Evolutionary conservation across 768 basidiomycete species (phyloP).

Genomic region (Boletales sp.): DNA sequence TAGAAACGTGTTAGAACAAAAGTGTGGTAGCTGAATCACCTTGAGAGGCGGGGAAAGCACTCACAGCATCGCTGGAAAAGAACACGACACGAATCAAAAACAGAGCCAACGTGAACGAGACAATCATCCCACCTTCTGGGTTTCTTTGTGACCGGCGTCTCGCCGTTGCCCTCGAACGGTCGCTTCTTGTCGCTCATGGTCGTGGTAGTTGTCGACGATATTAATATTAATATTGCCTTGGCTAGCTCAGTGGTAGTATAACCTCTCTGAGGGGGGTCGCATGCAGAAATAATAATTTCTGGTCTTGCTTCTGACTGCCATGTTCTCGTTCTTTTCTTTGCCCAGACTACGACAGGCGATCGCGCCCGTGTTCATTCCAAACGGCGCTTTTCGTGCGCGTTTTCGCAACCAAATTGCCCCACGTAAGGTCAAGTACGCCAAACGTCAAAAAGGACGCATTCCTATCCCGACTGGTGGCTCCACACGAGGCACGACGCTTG

Average conservation of each 20-base stretch:
- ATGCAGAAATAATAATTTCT: too few species aligned
- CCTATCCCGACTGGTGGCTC: slow-evolving; percentile 88
- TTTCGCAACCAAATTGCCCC: slow-evolving; percentile 73
- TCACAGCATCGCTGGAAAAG: slow-evolving; percentile 61
- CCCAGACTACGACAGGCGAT: slow-evolving; percentile 11
- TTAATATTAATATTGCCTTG: neutral
- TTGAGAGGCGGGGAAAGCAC: slow-evolving; percentile 46
- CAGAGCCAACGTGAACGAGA: neutral
- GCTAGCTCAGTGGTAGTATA: neutral
- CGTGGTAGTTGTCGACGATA: slow-evolving; percentile 3
- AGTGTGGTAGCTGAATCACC: slow-evolving; percentile 62
- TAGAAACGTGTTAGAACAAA: slow-evolving; percentile 59
- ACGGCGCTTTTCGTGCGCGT: slow-evolving; percentile 21
- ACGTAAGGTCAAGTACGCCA: slow-evolving; percentile 75
- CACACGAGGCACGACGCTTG: slow-evolving; percentile 87
- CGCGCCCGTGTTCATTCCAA: slow-evolving; percentile 9
- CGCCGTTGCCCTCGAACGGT: slow-evolving; percentile 52
- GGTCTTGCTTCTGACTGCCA: neutral
- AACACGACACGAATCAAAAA: slow-evolving; percentile 12
- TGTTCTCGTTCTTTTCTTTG: slow-evolving; percentile 22
- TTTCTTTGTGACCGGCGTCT: slow-evolving; percentile 51
- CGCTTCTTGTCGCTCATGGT: slow-evolving; percentile 69
- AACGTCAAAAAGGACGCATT: slow-evolving; percentile 86
- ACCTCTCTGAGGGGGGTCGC: slow-evolving; percentile 22
- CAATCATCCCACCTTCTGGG: slow-evolving; percentile 52